Base-by-base conservation (phyloP, 2,329 filamentous ascomycete genomes). In the Aureobasidium mangrovei region DNA sequence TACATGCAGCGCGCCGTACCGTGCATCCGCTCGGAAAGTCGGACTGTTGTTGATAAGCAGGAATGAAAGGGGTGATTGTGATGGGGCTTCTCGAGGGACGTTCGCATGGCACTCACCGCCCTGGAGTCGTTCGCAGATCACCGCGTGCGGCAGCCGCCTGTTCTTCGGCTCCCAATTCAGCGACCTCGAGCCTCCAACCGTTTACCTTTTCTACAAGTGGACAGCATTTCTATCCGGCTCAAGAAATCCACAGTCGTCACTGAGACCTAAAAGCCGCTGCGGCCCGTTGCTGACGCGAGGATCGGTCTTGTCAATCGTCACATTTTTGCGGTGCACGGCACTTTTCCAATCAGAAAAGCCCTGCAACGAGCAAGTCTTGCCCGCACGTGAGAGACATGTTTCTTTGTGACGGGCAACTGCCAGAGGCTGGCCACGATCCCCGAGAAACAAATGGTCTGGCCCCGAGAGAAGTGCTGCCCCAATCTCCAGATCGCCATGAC, bases 321-420 rank as follows among this genome's bases (percentile, higher is more conserved):
- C 26, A 7, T 31, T 18, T 7, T 44, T 29, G 36, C 32, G 49
- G 1, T 38, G 2, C 40, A 36, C 49, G 49, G 49, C 49, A 53
- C 39, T 44, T 36, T 29, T 38, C 8, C 26, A 40, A 28, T 26
- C 40, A 24, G 32, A 35, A 12, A 12, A 35, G 7, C 32, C 29
- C 10, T 9, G 8, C 47, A 9, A 26, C 28, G 12, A 53, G 49
- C 32, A 44, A 44, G 10, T 43, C n/a, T 7, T 53, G 40, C 27
- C 49, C 32, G 49, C 40, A 12, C 26, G 40, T 12, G 33, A 53
- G 49, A 53, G 49, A 53, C 49, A 53, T 53, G 49, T 53, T 39
- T 53, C 49, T 44, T 36, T 43, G 18, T 53, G 49, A 53, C 49
- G 40, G 40, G 3, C 40, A 43, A 44, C 49, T 44, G 49, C 31